These are phyloP conservation scores for Leishmania martiniquensis DNA, from an alignment of 208 protist species.

Conservation along the genomic window DNA sequence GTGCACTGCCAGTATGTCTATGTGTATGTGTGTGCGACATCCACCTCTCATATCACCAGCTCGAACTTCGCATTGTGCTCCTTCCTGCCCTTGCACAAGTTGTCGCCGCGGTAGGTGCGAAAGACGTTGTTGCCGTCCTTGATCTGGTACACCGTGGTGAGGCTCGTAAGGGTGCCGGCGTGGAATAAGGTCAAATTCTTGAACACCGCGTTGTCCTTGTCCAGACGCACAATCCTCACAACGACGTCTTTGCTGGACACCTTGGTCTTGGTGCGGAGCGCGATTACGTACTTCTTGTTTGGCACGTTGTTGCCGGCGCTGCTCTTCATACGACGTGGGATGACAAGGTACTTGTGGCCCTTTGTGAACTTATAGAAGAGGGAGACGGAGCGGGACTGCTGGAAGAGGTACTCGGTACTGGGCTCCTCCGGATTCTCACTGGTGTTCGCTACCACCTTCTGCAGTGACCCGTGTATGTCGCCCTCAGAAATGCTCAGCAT, in stretches of 20 bases:
- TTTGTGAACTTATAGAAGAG: conserved; percentile 44
- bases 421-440: conserved; percentile 49
- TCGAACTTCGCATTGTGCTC: conserved; percentile 39
- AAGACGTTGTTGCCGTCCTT: conserved; percentile 37
- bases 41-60: conserved; percentile 17
- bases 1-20: neutral
- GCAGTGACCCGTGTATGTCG: conserved; percentile 28
- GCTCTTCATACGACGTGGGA: conserved; percentile 52
- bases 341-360: conserved; percentile 41
- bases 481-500: conserved; percentile 50
- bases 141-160: conserved; percentile 42
- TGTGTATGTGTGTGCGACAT: neutral
- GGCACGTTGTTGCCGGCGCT: conserved; percentile 42
- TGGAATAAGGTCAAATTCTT: conserved; percentile 41
- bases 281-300: conserved; percentile 49
- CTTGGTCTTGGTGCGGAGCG: conserved; percentile 30
- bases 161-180: conserved; percentile 25
- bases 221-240: conserved; percentile 40
- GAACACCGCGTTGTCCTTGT: conserved; percentile 41
- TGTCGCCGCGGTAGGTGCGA: conserved; percentile 37
- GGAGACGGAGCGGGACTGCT: conserved; percentile 43
- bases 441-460: conserved; percentile 42
- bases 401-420: conserved; percentile 43
- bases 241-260: conserved; percentile 23
- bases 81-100: conserved; percentile 41